Evolutionary conservation across 108 stramenopile genomes (phyloP).

Genomic region (Parmales sp.): DNA sequence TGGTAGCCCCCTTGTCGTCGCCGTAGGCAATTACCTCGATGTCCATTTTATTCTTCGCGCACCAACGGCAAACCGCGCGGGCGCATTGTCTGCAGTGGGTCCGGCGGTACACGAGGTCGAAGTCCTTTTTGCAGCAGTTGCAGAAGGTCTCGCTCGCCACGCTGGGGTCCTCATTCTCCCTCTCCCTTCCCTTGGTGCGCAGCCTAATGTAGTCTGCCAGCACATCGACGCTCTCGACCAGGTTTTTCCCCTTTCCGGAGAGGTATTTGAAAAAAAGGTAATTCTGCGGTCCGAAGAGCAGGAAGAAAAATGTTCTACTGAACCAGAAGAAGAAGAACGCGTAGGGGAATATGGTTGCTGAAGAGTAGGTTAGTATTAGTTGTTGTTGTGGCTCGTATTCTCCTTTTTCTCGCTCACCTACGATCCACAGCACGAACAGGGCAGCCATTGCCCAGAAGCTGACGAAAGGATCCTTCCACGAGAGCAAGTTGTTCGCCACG

Average conservation of each 20-base stretch:
- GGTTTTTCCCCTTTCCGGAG: neutral
- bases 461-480: slow-evolving; percentile 8
- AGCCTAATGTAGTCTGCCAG: too few relatives aligned
- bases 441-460: neutral
- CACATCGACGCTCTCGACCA: neutral
- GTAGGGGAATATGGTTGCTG: slow-evolving; percentile 8
- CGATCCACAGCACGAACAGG: neutral
- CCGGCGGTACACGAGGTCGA: neutral
- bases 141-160: neutral
- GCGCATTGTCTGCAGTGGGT: neutral
- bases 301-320: neutral
- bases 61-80: neutral
- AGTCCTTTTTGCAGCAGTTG: neutral
- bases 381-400: too few relatives aligned
- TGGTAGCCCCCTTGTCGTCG: slow-evolving; percentile 1
- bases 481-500: neutral
- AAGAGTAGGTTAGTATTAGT: too few relatives aligned
- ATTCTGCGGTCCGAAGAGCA: slow-evolving; percentile 1
- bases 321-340: slow-evolving; percentile 11
- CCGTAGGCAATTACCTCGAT: neutral
- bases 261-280: neutral
- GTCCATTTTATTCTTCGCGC: neutral
- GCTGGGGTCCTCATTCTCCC: too few relatives aligned
- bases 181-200: too few relatives aligned
- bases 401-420: too few relatives aligned